A percentile compares a stretch with the other conserved stretches of the same genome.
These are phyloP conservation scores for Microdochium bolleyi DNA, from an alignment of 2,329 filamentous ascomycete genomes.

Conservation along the genomic window DNA sequence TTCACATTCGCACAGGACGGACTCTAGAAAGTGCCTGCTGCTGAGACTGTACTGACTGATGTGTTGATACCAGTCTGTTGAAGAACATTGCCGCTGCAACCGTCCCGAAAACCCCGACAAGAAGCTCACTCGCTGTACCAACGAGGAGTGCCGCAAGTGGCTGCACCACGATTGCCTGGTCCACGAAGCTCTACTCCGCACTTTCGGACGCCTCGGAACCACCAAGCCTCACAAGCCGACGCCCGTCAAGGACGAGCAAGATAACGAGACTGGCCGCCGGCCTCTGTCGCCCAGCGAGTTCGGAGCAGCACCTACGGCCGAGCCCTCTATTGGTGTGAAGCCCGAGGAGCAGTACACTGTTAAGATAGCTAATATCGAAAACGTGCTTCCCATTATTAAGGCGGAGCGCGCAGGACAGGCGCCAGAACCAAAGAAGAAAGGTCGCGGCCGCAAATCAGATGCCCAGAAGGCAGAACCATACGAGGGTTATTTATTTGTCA, in stretches of 20 bases:
- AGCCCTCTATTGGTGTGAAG: slow-evolving; percentile 46
- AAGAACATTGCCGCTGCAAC: slow-evolving; percentile 49
- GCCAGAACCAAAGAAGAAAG: slow-evolving; percentile 18
- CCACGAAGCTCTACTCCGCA: slow-evolving; percentile 42
- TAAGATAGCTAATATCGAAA: slow-evolving; percentile 23
- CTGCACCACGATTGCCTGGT: slow-evolving; percentile 57
- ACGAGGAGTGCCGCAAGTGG: slow-evolving; percentile 48
- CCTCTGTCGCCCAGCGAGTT: slow-evolving; percentile 45
- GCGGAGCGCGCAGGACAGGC: slow-evolving; percentile 19
- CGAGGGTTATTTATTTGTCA: slow-evolving; percentile 42
- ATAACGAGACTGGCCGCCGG: slow-evolving; percentile 28
- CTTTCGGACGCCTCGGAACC: slow-evolving; percentile 40
- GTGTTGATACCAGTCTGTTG: too few species aligned
- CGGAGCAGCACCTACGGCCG: slow-evolving; percentile 36
- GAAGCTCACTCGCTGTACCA: slow-evolving; percentile 49
- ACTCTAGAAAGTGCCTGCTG: too few species aligned
- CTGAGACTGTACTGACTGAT: too few species aligned
- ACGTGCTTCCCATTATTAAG: slow-evolving; percentile 12
- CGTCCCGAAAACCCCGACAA: slow-evolving; percentile 56
- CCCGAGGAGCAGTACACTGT: slow-evolving; percentile 28
- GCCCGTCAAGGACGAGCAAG: slow-evolving; percentile 27
- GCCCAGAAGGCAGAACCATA: slow-evolving; percentile 33
- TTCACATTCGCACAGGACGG: too few species aligned
- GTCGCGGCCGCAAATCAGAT: slow-evolving; percentile 30
- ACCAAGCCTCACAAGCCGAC: slow-evolving; percentile 38